These are phyloP conservation scores for Suillus occidentalis DNA, from an alignment of 768 basidiomycete genomes.

Conservation along the genomic window DNA sequence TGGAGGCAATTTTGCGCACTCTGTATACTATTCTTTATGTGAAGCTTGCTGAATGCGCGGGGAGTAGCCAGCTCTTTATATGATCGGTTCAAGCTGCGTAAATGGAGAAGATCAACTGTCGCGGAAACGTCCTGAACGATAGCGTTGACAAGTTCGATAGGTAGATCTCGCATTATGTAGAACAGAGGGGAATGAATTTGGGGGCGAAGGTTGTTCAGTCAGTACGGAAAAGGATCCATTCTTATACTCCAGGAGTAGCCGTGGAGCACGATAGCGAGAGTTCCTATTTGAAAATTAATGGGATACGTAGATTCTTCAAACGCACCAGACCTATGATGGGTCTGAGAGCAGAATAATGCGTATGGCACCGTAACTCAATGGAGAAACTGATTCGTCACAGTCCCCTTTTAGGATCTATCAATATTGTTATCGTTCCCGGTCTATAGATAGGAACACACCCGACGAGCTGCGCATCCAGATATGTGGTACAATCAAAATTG, in stretches of 20 bases:
- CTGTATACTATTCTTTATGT: constrained; percentile 25
- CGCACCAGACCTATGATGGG: no score
- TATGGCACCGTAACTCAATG: no score
- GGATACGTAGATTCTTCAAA: not conserved
- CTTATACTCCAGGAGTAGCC: not conserved
- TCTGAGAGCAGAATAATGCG: no score
- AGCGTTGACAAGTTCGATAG: constrained; percentile 26
- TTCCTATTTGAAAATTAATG: not conserved
- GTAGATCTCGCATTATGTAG: constrained; percentile 23
- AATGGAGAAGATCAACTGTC: constrained; percentile 25
- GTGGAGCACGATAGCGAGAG: not conserved
- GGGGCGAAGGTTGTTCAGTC: not conserved
- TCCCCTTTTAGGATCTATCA: not conserved
- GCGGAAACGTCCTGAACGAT: constrained; percentile 24
- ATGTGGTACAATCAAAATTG: not conserved
- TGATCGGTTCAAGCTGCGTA: constrained; percentile 28
- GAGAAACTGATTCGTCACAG: not conserved
- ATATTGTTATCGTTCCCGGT: not conserved
- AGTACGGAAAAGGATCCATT: not conserved
- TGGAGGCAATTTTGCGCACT: constrained; percentile 25
- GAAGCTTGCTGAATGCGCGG: constrained; percentile 21
- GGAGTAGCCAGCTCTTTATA: constrained; percentile 27
- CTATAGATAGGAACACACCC: not conserved
- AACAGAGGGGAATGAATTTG: not conserved
- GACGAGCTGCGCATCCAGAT: no score